These are phyloP conservation scores for Yarrowia porcina DNA, from an alignment of 805 yeast genomes.

Conservation along the genomic window DNA sequence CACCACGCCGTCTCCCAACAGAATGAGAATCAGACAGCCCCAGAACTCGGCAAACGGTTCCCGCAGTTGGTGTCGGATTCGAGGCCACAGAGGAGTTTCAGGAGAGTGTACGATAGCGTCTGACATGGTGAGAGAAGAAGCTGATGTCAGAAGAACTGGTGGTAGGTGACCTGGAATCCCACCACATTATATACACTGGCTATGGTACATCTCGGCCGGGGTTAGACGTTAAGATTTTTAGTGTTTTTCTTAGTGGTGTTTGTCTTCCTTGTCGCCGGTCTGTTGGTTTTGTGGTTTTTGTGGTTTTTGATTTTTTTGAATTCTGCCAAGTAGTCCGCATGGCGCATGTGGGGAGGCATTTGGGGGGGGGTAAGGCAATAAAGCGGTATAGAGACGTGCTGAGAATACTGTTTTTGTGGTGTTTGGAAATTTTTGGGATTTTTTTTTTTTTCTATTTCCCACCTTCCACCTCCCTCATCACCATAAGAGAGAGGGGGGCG, in stretches of 20 bases:
- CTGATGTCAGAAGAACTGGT: background rate
- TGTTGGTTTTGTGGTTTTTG: no score
- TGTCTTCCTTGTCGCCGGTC: background rate
- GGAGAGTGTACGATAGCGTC: background rate
- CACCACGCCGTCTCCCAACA: conserved; percentile 50
- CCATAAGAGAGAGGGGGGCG: conserved; percentile 1
- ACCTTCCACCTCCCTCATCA: background rate
- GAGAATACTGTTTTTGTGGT: no score
- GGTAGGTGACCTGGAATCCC: no score
- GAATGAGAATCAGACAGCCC: conserved; percentile 48
- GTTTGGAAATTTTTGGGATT: no score
- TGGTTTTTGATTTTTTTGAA: no score
- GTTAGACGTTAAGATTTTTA: background rate
- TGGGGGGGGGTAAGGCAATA: no score
- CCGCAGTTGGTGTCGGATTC: conserved; percentile 38
- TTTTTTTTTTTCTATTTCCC: no score
- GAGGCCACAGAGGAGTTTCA: conserved; percentile 26
- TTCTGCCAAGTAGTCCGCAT: no score
- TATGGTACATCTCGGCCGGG: background rate
- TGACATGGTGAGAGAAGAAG: background rate
- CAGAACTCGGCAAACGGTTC: conserved; percentile 53
- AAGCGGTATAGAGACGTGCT: no score
- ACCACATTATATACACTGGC: no score
- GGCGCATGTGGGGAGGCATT: no score
- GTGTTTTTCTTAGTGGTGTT: background rate